Evolutionary conservation across 2,329 filamentous ascomycete genomes (phyloP).

Genomic region (Trichoderma koningii): DNA sequence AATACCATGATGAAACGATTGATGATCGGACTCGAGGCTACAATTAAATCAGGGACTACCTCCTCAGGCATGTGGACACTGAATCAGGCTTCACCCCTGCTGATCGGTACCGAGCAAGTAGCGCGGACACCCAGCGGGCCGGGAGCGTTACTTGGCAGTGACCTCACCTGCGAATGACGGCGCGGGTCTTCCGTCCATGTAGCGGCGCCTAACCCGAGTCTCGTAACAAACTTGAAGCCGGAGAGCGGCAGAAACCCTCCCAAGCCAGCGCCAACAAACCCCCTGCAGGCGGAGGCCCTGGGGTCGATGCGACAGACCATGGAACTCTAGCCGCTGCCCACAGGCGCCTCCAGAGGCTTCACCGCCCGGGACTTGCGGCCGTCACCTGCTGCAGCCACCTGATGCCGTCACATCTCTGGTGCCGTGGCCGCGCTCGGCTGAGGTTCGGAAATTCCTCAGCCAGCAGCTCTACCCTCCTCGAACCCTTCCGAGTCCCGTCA

Average conservation of each 20-base stretch:
- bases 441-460: constrained; percentile 22
- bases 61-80: background rate
- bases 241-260: background rate
- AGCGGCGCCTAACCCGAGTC: too few relatives aligned
- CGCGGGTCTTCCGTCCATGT: too few relatives aligned
- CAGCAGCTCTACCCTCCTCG: background rate
- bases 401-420: constrained; percentile 30
- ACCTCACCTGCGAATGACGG: background rate
- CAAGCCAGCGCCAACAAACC: background rate
- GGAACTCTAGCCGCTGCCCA: background rate
- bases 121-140: background rate
- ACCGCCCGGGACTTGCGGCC: constrained; percentile 20
- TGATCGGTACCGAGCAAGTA: constrained; percentile 3
- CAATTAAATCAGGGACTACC: background rate
- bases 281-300: constrained; percentile 13
- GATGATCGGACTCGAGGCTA: background rate
- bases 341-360: background rate
- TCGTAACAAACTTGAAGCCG: too few relatives aligned
- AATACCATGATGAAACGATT: too few relatives aligned
- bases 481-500: background rate
- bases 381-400: constrained; percentile 29
- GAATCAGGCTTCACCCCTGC: background rate
- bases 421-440: constrained; percentile 14
- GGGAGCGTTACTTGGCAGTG: background rate
- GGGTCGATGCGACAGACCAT: background rate